Percentiles rank a stretch among this genome's conserved stretches.
Evolutionary conservation across 805 yeast species (phyloP).

Genomic region (Yamadazyma nakazawae): DNA sequence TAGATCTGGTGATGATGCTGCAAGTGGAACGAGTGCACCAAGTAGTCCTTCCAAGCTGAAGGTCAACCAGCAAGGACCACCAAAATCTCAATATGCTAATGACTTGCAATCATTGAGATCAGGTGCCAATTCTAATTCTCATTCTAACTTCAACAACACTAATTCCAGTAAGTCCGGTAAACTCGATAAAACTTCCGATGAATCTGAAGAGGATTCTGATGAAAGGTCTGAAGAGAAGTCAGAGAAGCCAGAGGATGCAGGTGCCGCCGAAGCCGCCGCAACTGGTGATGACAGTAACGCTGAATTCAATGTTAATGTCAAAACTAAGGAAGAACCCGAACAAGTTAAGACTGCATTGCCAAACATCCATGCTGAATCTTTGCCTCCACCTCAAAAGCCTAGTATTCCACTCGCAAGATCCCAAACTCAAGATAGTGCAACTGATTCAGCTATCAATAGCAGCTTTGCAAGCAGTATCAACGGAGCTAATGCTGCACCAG

Average conservation of each 20-base stretch:
- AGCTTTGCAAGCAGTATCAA: constrained; percentile 35
- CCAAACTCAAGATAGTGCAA: constrained; percentile 27
- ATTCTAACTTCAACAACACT: background rate
- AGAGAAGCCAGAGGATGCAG: background rate
- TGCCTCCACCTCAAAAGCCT: constrained; percentile 42
- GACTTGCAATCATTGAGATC: constrained; percentile 40
- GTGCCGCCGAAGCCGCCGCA: background rate
- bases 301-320: background rate
- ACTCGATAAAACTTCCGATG: background rate
- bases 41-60: constrained; percentile 8
- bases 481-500: constrained; percentile 44
- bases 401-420: constrained; percentile 18
- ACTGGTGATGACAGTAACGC: background rate
- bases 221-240: background rate
- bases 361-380: constrained; percentile 26
- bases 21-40: constrained; percentile 5
- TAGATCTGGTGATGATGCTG: background rate
- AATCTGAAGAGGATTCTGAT: background rate
- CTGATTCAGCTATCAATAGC: constrained; percentile 13
- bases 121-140: constrained; percentile 13
- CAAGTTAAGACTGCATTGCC: constrained; percentile 23
- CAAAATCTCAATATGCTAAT: constrained; percentile 19
- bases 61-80: background rate
- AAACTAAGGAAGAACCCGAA: background rate
- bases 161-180: background rate